A percentile compares a stretch with the other conserved stretches of the same genome.
Evolutionary conservation across 768 basidiomycete species (phyloP).

Genomic region (Phlegmacium glaucopus): DNA sequence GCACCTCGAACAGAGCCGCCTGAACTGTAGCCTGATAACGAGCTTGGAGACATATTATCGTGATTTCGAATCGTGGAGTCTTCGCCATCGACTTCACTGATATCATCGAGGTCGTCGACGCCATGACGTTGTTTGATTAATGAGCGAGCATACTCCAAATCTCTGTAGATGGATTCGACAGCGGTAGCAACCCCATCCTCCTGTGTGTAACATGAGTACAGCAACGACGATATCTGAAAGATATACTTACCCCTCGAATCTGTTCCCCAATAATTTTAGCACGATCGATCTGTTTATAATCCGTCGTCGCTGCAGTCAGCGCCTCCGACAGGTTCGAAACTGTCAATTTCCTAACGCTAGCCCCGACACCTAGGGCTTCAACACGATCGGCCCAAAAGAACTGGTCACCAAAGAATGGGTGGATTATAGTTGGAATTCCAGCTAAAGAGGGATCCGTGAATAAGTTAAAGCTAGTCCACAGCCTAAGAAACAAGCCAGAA

Average conservation of each 20-base stretch:
- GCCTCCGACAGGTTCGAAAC: conserved; percentile 77
- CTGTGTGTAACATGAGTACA: conserved; percentile 34
- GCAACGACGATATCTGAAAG: background rate
- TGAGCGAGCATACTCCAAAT: conserved; percentile 90
- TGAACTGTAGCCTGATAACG: conserved; percentile 52
- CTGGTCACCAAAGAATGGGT: conserved; percentile 98
- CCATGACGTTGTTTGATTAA: conserved; percentile 61
- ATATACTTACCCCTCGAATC: conserved; percentile 66
- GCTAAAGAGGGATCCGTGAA: conserved; percentile 40
- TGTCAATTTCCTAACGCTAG: conserved; percentile 84
- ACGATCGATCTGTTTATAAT: conserved; percentile 83
- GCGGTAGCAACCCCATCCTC: conserved; percentile 95
- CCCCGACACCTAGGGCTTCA: conserved; percentile 92
- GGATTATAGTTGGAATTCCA: conserved; percentile 93
- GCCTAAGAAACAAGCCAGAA: conserved; percentile 10
- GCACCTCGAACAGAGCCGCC: conserved; percentile 48
- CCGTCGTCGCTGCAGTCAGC: conserved; percentile 76
- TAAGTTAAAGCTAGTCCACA: conserved; percentile 1
- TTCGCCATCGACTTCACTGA: conserved; percentile 31
- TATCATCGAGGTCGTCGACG: conserved; percentile 30
- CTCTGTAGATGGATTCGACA: conserved; percentile 93
- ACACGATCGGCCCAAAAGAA: conserved; percentile 98
- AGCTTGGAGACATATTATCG: conserved; percentile 29
- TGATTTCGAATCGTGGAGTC: conserved; percentile 35
- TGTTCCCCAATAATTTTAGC: conserved; percentile 83